Evolutionary conservation across 2,329 filamentous ascomycete species (phyloP), one percentile per base, ranked within the genome.

Genomic region (Pestalotiopsis sp.): DNA sequence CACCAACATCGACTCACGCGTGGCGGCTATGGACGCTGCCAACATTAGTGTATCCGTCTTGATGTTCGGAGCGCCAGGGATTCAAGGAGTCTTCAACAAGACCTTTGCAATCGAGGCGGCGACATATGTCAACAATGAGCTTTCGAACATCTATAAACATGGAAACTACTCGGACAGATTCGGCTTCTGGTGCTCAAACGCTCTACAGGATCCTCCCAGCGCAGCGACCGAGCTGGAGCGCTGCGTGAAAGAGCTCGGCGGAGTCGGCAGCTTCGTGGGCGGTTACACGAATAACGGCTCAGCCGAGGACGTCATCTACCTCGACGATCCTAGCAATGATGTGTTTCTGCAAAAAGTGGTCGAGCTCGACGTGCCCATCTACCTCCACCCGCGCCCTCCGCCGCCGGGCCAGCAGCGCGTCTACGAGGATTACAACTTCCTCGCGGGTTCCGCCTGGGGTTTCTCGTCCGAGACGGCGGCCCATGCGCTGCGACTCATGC

Each of bases 361-460:
- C 11, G 86, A 90, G 57, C 84, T 92, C 0, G 87, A 90, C 68
- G 88, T 90, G 0, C 89, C 89, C 0, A 83, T 92, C 63, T 92
- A 91, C 73, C 81, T 91, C 0, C 90, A 92, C 76, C 89, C 89
- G 0, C 82, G 86, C 63, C 85, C 86, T 70, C 87, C 89, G 1
- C 87, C 86, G 0, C 82, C 89, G 6, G 90, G 85, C 82, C 85
- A 84, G 1, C 82, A 89, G 72, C 83, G 88, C 25, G 85, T 85
- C 74, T 91, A 85, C 83, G 57, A 59, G 17, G 57, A 59, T 12
- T 59, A 59, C 57, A 59, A 59, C 57, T 59, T 59, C 57, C 84
- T 91, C 41, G 79, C 90, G 56, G 89, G 89, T 0, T 87, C 88
- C 1, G 87, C 88, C 0, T 81, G 89, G 7, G 85, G 82, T 67